Percentiles rank a stretch among this genome's conserved stretches.
Conservation (phyloP, 2,329 filamentous ascomycete genomes). For the Cryoendolithus antarcticus region DNA sequence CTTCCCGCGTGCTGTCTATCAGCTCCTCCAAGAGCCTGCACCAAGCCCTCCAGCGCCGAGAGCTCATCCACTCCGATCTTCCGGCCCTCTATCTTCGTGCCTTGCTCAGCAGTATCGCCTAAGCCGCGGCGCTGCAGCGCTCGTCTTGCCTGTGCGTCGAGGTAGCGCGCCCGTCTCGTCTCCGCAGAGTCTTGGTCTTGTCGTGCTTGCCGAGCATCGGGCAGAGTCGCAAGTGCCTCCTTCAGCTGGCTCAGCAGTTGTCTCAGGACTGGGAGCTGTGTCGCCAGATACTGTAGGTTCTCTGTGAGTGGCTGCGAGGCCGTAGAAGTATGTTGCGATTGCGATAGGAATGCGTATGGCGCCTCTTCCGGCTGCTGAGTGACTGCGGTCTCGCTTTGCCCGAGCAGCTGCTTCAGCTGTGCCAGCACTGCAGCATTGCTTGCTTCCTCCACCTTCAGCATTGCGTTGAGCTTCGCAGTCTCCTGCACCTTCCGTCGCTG, state of each 20-base stretch:
- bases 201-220: conserved; percentile 20
- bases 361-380: conserved; percentile 4
- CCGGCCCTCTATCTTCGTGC: conserved; percentile 15
- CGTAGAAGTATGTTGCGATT: conserved; percentile 30
- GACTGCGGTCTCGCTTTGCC: conserved; percentile 5
- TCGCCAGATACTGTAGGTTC: conserved; percentile 65
- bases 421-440: conserved; percentile 60
- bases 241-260: conserved; percentile 52
- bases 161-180: conserved; percentile 64
- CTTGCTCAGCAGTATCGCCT: conserved; percentile 30
- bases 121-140: conserved; percentile 65
- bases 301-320: conserved; percentile 48
- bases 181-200: conserved; percentile 37
- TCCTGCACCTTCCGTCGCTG: conserved; percentile 65
- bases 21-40: conserved; percentile 20
- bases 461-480: conserved; percentile 60
- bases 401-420: conserved; percentile 49
- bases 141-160: conserved; percentile 65
- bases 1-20: conserved; percentile 1
- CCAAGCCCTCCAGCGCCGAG: conserved; percentile 25
- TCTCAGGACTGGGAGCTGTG: conserved; percentile 70
- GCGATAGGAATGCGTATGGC: conserved; percentile 45
- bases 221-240: conserved; percentile 1
- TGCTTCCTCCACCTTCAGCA: conserved; percentile 56
- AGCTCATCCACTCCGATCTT: conserved; percentile 20